phyloP scores from a whole-genome alignment of 805 yeast species.

The Candida broadrunensis region DNA sequence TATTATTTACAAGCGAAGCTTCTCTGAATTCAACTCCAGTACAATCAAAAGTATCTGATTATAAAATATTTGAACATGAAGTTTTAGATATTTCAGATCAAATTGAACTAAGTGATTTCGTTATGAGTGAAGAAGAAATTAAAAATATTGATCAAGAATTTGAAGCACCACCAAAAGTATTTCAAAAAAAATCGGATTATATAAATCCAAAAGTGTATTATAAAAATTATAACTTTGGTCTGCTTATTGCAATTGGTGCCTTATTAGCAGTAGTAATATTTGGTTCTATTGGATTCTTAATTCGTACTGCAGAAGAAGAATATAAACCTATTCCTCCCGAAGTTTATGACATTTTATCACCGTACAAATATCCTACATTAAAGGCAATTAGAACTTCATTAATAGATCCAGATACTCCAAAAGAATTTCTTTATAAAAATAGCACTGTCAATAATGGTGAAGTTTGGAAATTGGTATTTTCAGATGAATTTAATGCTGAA shows the following conservation, averaged over 20 bases:
- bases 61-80: background rate
- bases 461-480: conserved; percentile 31
- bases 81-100: background rate
- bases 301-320: conserved; percentile 4
- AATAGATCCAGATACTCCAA: conserved; percentile 73
- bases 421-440: conserved; percentile 43
- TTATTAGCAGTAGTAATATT: conserved; percentile 8
- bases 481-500: conserved; percentile 38
- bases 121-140: conserved; percentile 9
- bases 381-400: conserved; percentile 59
- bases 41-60: background rate
- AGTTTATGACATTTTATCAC: conserved; percentile 39
- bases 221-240: conserved; percentile 7
- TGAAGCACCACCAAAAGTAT: conserved; percentile 5
- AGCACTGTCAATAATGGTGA: conserved; percentile 27
- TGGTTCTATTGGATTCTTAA: conserved; percentile 12
- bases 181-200: conserved; percentile 7
- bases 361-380: conserved; percentile 55
- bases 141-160: conserved; percentile 9
- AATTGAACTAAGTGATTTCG: conserved; percentile 2
- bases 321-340: conserved; percentile 9
- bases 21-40: background rate
- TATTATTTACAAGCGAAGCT: background rate
- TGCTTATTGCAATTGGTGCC: conserved; percentile 7
- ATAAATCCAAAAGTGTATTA: conserved; percentile 9